phyloP scores from a whole-genome alignment of 1,139 yeast genomes.

The Saccharomycopsis hybrid region DNA sequence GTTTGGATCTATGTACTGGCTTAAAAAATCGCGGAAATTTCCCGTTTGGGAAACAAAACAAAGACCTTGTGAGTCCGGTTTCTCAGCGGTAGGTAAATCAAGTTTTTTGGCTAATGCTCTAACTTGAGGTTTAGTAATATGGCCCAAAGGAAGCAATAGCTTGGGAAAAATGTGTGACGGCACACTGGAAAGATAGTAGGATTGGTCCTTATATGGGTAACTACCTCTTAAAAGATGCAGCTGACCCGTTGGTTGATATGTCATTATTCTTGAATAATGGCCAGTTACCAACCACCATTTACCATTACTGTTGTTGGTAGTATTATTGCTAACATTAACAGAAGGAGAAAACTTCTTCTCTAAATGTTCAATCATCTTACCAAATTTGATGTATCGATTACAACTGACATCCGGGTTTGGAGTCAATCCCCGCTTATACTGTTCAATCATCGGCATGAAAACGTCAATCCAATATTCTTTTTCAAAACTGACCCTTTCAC shows the following conservation, averaged over 20 bases:
- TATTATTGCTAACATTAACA: conserved; percentile 23
- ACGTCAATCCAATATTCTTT: conserved; percentile 89
- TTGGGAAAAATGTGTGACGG: conserved; percentile 39
- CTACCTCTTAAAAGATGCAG: conserved; percentile 52
- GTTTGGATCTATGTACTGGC: conserved; percentile 62
- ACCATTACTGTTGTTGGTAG: conserved; percentile 15
- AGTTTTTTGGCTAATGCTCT: conserved; percentile 51
- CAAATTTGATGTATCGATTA: conserved; percentile 81
- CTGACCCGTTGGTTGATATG: conserved; percentile 28
- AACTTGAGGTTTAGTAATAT: conserved; percentile 65
- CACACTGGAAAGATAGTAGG: conserved; percentile 78
- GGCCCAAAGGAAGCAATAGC: conserved; percentile 75
- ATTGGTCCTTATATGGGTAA: conserved; percentile 73
- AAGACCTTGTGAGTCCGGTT: conserved; percentile 91
- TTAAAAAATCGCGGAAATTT: conserved; percentile 69
- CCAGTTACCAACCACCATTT: conserved; percentile 93
- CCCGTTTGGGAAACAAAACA: conserved; percentile 76
- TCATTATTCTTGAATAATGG: conserved; percentile 70
- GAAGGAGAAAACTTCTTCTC: conserved; percentile 31
- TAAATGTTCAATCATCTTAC: conserved; percentile 57
- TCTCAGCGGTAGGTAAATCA: conserved; percentile 55
- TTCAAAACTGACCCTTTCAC: conserved; percentile 78
- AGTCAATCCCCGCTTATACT: conserved; percentile 66
- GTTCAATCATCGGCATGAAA: conserved; percentile 81
- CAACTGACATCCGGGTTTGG: conserved; percentile 96